Base-by-base conservation (phyloP, 202 grass and related monocot genomes). In the Schoenoplectus triqueter region DNA sequence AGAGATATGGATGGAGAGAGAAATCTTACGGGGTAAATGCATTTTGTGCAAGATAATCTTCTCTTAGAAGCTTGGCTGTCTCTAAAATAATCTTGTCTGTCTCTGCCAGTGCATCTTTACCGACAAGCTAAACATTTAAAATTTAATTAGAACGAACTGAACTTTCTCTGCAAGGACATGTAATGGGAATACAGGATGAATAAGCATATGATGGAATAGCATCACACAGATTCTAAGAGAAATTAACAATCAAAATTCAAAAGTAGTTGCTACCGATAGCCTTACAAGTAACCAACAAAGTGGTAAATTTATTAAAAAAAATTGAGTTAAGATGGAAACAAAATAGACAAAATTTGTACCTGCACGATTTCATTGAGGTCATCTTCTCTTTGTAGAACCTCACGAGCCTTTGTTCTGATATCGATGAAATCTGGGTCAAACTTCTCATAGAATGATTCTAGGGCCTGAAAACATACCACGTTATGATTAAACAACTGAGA, bases 351-450 rank as follows among this genome's bases (percentile, higher is more conserved):
- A 73, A 87, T 80, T 17, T 80, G 19, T 91, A 97, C 94, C 94
- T 97, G 94, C 63, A 97, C 90, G 63, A 97, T 97, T 94, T 97
- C 92, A 88, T 97, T 97, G 50, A 97, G 82, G 84, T 97, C 94
- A 70, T 97, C 94, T 83, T 97, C 94, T 84, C 92, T 89, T 86
- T 97, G 94, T 81, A 97, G 83, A 54, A 97, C 92, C 60, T 97
- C 94, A 83, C 92, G 94, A 84, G 94, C 94, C 76, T 97, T 97
- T 84, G 94, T 97, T 85, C 94, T 90, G 71, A 97, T 97, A 77
- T 94, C 90, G 73, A 97, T 97, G 78, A 97, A 97, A 90, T 92
- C 94, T 67, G 84, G 31, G 87, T 97, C 92, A 0, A 92, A 90
- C 20, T 90, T 90, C 49, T 94, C 89, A 88, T 87, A 95, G 85